A percentile compares a stretch with the other conserved stretches of the same genome.
These are phyloP conservation scores for Bruguiera gymnorhiza DNA, from an alignment of 345 rosid genomes.

Conservation along the genomic window DNA sequence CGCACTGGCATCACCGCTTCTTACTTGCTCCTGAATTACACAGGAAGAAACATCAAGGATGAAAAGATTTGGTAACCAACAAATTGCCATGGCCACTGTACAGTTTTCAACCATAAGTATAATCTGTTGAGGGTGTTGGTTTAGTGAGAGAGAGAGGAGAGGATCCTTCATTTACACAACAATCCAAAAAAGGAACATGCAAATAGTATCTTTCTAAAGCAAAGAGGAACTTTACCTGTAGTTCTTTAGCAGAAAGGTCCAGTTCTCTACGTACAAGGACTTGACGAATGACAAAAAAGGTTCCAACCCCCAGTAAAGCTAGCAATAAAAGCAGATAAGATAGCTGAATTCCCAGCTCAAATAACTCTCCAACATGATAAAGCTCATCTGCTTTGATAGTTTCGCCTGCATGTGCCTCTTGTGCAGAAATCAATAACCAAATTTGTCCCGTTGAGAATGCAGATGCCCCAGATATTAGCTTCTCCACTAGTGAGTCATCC, in stretches of 20 bases:
- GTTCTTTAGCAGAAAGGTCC: constrained; percentile 92
- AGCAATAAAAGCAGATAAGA: constrained; percentile 74
- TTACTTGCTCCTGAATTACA: constrained; percentile 78
- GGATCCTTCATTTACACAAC: not conserved
- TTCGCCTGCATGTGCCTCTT: constrained; percentile 61
- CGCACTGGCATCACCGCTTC: constrained; percentile 98
- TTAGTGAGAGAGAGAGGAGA: not conserved
- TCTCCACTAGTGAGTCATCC: constrained; percentile 39
- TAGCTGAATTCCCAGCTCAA: constrained; percentile 89
- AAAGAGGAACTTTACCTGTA: constrained; percentile 53
- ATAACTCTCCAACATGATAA: constrained; percentile 73
- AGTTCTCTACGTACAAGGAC: constrained; percentile 96
- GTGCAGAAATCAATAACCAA: constrained; percentile 46
- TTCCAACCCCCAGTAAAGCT: constrained; percentile 81
- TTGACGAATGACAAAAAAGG: constrained; percentile 89
- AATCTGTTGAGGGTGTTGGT: too few species aligned
- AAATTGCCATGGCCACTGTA: not conserved
- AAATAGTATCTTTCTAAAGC: not conserved
- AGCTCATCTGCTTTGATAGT: constrained; percentile 38
- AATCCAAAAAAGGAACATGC: not conserved
- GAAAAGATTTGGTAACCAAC: constrained; percentile 2
- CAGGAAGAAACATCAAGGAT: constrained; percentile 12
- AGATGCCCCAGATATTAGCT: constrained; percentile 33
- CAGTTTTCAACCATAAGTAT: too few species aligned
- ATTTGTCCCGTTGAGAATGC: constrained; percentile 47